Evolutionary conservation across 495 filamentous ascomycete genomes (phyloP), one percentile per base, ranked within the genome.

Genomic region (Neurospora sp.): DNA sequence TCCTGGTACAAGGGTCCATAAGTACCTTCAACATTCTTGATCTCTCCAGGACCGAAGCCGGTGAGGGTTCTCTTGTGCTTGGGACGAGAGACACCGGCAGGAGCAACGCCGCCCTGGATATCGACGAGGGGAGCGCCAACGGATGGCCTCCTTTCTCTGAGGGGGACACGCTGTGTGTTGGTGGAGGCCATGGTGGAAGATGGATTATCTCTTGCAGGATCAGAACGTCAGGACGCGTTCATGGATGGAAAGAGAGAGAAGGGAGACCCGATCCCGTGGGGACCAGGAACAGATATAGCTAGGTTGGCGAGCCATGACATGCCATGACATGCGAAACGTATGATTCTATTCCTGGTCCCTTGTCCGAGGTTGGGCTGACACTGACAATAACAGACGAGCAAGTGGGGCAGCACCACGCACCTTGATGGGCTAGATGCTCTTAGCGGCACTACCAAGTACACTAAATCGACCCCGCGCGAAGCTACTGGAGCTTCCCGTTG

Each of bases 1-100:
- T 27, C 27, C 27, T 27, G 27, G 27, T 27, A 27, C 27, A 27
- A 48, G n/a, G 16, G 46, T 53, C 81, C 76, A 42, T 81, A 88
- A n/a, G n/a, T n/a, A n/a, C 86, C 93, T 83, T 98, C 96, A 53
- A 98, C 93, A 77, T 80, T 90, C 87, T 97, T 98, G 85, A 97
- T 98, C 76, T 98, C 95, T 3, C 86, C 83, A 35, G 93, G 87
- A 37, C 94, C 94, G 78, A 97, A 94, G 11, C 96, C 96, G 5
- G 96, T 99, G 75, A 91, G 91, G 18, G 94, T 98, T 69, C 96
- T 89, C 85, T 92, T 97, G 84, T 99, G 96, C 84, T 98, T 98
- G 22, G 96, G 96, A 71, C 95, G 82, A n/a, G 86, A 85, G 75
- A 89, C 82, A 69, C 86, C 86, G 5, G 88, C 89, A 5, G 92